Conservation (phyloP, 2,329 filamentous ascomycete species). For the Xenoacremonium recifei region DNA sequence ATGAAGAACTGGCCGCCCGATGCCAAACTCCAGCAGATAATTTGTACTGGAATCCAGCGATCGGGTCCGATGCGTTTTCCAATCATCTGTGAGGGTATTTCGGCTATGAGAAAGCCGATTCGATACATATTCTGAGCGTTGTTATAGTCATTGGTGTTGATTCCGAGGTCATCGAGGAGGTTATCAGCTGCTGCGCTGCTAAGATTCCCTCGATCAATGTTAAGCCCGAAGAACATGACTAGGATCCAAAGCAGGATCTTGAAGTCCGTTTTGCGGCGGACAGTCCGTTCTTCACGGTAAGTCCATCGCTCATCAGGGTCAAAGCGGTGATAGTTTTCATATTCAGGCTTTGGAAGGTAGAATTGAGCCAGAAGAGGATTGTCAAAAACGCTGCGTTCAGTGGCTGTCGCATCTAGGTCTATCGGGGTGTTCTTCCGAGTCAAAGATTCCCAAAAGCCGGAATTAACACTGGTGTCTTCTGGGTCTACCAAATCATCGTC, state of each 20-base stretch:
- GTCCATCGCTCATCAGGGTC: constrained; percentile 36
- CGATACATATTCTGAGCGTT: constrained; percentile 55
- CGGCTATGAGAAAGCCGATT: constrained; percentile 53
- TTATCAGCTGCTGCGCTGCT: constrained; percentile 31
- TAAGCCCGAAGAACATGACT: constrained; percentile 51
- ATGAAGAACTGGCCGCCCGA: constrained; percentile 6
- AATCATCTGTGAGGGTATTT: constrained; percentile 60
- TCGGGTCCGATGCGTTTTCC: constrained; percentile 47
- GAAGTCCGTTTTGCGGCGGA: constrained; percentile 45
- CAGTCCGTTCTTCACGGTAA: constrained; percentile 30
- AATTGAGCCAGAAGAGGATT: background rate
- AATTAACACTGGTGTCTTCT: background rate
- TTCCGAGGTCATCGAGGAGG: constrained; percentile 39
- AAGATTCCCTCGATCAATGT: constrained; percentile 37
- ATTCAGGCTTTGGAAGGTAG: background rate
- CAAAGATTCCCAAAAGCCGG: background rate
- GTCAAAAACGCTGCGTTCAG: background rate
- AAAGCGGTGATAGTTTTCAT: constrained; percentile 37
- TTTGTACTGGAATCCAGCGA: constrained; percentile 29
- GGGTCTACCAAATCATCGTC: background rate
- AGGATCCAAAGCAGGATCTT: constrained; percentile 51
- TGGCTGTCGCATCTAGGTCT: background rate
- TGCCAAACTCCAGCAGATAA: constrained; percentile 2
- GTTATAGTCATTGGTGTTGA: constrained; percentile 46
- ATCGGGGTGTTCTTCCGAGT: background rate